Evolutionary conservation across 2,329 filamentous ascomycete genomes (phyloP).

Genomic region (Aspergillus flavus): DNA sequence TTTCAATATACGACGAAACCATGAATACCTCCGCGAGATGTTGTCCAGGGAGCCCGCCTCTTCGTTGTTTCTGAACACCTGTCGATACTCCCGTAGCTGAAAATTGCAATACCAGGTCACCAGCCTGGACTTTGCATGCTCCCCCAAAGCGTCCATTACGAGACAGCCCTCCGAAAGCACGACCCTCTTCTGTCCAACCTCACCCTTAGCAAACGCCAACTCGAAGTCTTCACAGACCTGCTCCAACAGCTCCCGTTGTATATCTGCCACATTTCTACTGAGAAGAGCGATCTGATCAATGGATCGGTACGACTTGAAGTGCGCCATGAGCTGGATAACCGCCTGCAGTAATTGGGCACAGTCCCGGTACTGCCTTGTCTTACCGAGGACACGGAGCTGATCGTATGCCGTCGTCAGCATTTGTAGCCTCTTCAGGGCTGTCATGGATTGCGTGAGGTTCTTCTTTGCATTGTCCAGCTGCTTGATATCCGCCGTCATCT

Average conservation of each 20-base stretch:
- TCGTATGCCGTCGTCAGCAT: constrained; percentile 99
- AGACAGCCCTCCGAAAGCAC: constrained; percentile 84
- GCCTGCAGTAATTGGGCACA: constrained; percentile 92
- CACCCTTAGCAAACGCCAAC: constrained; percentile 85
- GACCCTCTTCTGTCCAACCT: constrained; percentile 69
- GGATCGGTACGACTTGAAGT: constrained; percentile 96
- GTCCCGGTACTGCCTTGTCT: constrained; percentile 88
- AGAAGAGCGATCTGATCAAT: constrained; percentile 97
- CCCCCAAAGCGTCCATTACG: constrained; percentile 93
- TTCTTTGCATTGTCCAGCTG: constrained; percentile 93
- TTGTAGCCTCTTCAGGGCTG: constrained; percentile 91
- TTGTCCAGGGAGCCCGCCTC: constrained; percentile 96
- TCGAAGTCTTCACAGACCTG: constrained; percentile 99
- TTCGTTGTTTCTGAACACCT: constrained; percentile 94
- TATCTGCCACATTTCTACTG: constrained; percentile 87
- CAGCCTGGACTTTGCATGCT: constrained; percentile 77
- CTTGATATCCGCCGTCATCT: constrained; percentile 99
- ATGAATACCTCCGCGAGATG: constrained; percentile 89
- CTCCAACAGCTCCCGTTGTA: constrained; percentile 89
- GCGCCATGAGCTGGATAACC: constrained; percentile 94
- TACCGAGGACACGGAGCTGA: constrained; percentile 80
- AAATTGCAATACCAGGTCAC: constrained; percentile 99
- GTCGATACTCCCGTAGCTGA: constrained; percentile 89
- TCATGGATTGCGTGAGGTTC: constrained; percentile 97
- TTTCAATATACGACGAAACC: constrained; percentile 95